Percentiles rank a stretch among this genome's conserved stretches.
Conservation (phyloP, 2,329 filamentous ascomycete genomes). For the Zalaria obscura region DNA sequence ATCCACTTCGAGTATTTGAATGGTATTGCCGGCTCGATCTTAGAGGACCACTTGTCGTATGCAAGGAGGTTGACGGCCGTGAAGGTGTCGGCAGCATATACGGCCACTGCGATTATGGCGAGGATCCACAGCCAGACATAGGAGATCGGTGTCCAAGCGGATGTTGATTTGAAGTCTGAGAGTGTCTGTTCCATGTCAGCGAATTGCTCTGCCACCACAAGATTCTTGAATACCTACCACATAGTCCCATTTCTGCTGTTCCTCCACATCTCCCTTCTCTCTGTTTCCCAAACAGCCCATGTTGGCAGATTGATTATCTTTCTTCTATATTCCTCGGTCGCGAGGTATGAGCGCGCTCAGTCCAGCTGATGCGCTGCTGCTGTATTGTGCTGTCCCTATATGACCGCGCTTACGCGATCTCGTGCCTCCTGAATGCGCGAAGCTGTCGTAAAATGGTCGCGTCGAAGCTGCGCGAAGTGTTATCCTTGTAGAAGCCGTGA, state of each 20-base stretch:
- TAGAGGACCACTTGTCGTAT: conserved; percentile 78
- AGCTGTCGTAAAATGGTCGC: too few relatives aligned
- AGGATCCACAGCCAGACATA: conserved; percentile 78
- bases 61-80: conserved; percentile 82
- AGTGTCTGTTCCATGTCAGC: conserved; percentile 25
- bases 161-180: conserved; percentile 69
- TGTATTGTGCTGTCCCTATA: too few relatives aligned
- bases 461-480: too few relatives aligned
- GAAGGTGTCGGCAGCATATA: conserved; percentile 84
- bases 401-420: too few relatives aligned
- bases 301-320: conserved; percentile 1
- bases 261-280: conserved; percentile 23
- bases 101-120: conserved; percentile 62
- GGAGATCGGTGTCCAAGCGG: conserved; percentile 62
- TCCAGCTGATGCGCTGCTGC: conserved; percentile 3
- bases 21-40: conserved; percentile 64
- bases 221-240: conserved; percentile 46
- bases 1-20: conserved; percentile 83
- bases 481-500: neutral
- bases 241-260: conserved; percentile 65
- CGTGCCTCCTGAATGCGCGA: too few relatives aligned
- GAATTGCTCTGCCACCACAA: neutral
- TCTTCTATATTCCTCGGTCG: neutral
- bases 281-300: conserved; percentile 22
- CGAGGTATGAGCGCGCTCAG: conserved; percentile 1